Conservation (phyloP, 2,329 filamentous ascomycete species). For the Phoma herbarum region DNA sequence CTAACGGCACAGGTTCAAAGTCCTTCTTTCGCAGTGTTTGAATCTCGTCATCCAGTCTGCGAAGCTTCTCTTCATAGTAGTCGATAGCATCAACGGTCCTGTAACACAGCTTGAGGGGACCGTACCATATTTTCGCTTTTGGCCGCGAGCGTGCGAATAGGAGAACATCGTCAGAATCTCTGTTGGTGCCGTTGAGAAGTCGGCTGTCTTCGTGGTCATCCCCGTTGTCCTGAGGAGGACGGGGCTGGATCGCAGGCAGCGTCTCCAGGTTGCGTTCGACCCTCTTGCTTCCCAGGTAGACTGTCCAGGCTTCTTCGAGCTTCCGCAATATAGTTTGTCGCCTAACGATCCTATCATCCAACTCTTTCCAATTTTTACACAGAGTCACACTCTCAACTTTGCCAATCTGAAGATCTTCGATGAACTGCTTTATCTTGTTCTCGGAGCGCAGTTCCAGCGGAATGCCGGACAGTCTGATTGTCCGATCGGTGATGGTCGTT, state of each 20-base stretch:
- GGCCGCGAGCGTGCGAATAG: constrained; percentile 65
- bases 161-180: constrained; percentile 51
- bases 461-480: constrained; percentile 89
- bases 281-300: constrained; percentile 69
- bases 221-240: constrained; percentile 45
- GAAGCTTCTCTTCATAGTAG: constrained; percentile 88
- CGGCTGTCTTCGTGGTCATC: constrained; percentile 62
- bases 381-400: constrained; percentile 87
- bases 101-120: constrained; percentile 74
- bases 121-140: constrained; percentile 78
- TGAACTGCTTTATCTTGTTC: constrained; percentile 81
- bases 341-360: constrained; percentile 77
- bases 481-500: constrained; percentile 94
- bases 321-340: constrained; percentile 72
- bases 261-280: constrained; percentile 59
- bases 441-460: constrained; percentile 81
- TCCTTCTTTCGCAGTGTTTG: constrained; percentile 73
- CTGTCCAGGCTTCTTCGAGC: constrained; percentile 85
- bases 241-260: constrained; percentile 61
- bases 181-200: constrained; percentile 63
- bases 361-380: constrained; percentile 83
- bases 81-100: constrained; percentile 88
- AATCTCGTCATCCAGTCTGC: constrained; percentile 79
- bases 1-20: constrained; percentile 80
- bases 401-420: constrained; percentile 88